Base-by-base conservation (phyloP, 495 filamentous ascomycete species). In the Opeltia flavorubescens region DNA sequence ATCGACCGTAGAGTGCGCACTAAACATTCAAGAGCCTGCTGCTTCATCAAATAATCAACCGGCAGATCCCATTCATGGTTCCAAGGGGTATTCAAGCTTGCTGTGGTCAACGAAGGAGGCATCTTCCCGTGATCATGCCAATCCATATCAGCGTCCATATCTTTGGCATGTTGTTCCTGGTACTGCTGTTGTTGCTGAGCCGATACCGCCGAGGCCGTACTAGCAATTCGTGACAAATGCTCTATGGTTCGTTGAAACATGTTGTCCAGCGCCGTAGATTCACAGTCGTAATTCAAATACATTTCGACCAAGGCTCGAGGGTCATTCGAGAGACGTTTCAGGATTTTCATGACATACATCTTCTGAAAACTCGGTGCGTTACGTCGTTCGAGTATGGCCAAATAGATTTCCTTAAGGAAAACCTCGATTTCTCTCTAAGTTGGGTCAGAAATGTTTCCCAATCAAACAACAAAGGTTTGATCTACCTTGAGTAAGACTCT, bases 201-300 rank as follows among this genome's bases (percentile, higher is more conserved):
- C 1, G 75, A 85, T n/a, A 94, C 72, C 2, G 78, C 55, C 4
- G 87, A 78, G 0, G 88, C 79, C 9, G 79, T 70, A 49, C 81
- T 80, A 8, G 89, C 87, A 9, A 96, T 81, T 48, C 80, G 80
- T 15, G 89, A 89, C 8, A 96, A 64, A 62, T 96, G 89, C 62
- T 99, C 93, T 24, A 96, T 88, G 31, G 94, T 72, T 44, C 79
- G 69, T 61, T 99, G 89, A 62, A 94, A 95, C 57, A 96, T 95
- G 55, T 99, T 96, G 62, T 99, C 93, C 52, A 95, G 71, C 1
- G 83, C 82, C 20, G 85, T 84, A 27, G 87, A 71, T 56, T 96
- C 93, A 62, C 93, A 99, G 57, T 99, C 93, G 54, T 99, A 99
- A 60, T 99, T 99, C 46, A 99, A 75, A 62, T 96, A 99, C 13